Evolutionary conservation across 108 stramenopile species (phyloP), one percentile per base, ranked within the genome.

Genomic region (Pseudonitzschia multistriata): DNA sequence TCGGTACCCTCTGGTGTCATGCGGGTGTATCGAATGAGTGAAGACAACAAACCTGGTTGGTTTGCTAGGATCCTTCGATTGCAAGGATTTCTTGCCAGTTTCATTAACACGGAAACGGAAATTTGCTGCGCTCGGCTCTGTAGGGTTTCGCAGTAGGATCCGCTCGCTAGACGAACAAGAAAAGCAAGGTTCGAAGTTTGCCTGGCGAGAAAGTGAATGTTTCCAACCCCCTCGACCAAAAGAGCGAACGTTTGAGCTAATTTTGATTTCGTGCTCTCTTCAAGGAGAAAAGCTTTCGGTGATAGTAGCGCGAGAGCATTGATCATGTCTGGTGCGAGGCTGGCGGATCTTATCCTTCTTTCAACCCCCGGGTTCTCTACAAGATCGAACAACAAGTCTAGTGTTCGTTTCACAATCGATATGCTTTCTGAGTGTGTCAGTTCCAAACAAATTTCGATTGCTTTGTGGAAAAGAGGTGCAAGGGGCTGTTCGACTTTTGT

Each of bases 11-110:
- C 24, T 28, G 36, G 39, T 60, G 60, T 45, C 14, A 34, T n/a
- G 15, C 57, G 72, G 2, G 48, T 52, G 45, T 57, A 78, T 17
- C 70, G 77, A 48, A 78, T 78, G 49, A 78, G 40, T 2, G 62
- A 72, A 3, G 77, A 67, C 34, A 78, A 31, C 1, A 78, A 28
- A 37, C 77, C 77, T 15, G 66, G 62, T 45, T 71, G 55, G 27
- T 67, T 66, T 3, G 71, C 77, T 17, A 78, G 57, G 10, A 78
- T 52, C 35, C 77, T 34, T 59, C 66, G 70, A 37, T 78, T 66
- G 55, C 70, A 79, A 0, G 73, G 66, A 62, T 74, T 74, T 56
- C 55, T 30, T 14, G 66, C 64, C 57, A 74, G 24, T 15, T 5
- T 27, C 73, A 74, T 36, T 11, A 74, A 15, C n/a, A 36, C 57